Conservation (phyloP, 2,329 filamentous ascomycete genomes). For the Aspergillus bombycis region DNA sequence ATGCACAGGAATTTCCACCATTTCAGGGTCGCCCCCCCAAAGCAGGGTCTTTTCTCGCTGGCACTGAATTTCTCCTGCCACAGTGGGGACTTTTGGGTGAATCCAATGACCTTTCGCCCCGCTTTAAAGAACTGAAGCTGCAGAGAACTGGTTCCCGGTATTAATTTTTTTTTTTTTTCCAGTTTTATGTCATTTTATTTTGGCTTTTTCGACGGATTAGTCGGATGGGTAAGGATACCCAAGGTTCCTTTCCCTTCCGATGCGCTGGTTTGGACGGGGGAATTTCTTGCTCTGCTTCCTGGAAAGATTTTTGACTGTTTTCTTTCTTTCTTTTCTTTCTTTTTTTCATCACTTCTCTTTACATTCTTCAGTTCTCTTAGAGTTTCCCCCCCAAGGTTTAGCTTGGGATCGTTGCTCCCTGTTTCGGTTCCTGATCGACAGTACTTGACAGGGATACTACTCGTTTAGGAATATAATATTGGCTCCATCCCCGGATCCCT, state of each 20-base stretch:
- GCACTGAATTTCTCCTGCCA: background rate
- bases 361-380: background rate
- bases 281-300: background rate
- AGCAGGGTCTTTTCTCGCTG: background rate
- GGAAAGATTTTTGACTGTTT: background rate
- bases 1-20: too few relatives aligned
- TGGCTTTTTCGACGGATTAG: background rate
- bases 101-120: background rate
- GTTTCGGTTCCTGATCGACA: background rate
- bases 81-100: background rate
- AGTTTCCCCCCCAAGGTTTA: background rate
- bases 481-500: background rate
- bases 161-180: background rate
- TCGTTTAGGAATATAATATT: slow-evolving; percentile 4
- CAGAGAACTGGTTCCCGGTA: background rate
- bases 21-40: background rate
- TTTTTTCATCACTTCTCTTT: background rate
- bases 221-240: background rate
- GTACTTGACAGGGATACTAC: background rate
- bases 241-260: background rate
- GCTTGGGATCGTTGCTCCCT: background rate
- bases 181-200: background rate
- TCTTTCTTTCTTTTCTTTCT: background rate
- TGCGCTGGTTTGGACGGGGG: background rate
- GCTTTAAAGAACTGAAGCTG: background rate